Base-by-base conservation (phyloP, 2,329 filamentous ascomycete genomes). In the Clarireedia monteithiana region DNA sequence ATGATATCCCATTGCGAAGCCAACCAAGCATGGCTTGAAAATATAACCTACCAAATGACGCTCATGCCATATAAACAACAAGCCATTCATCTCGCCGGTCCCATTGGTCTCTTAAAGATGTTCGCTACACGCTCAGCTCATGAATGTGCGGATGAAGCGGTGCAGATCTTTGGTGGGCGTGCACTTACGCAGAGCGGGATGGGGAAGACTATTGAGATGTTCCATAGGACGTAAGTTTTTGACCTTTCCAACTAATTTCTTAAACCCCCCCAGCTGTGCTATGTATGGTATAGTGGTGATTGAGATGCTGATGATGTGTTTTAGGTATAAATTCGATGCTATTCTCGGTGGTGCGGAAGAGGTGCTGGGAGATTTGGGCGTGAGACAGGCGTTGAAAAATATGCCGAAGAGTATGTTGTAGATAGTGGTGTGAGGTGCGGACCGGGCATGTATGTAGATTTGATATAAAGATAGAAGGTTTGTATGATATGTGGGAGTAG, bases 381-480 rank as follows among this genome's bases (percentile, higher is more conserved):
- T 95, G 1, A 78, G 89, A 61, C 89, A 95, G 73, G 90, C 89
- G 23, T 84, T 94, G 77, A 88, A 85, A 71, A 80, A 82, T 62
- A 91, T 95, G 77, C 90, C 90, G 30, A 92, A 92, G 74, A 82
- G 87, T 26, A 90, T 88, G 79, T 69, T 95, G 70, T 94, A 83
- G 17, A 45, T 34, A 10, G 5, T 34, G 30, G 27, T 2, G 10
- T 7, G 5, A 34, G 30, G 10, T 14, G 30, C 12, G 3, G 10
- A 34, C 9, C 9, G 4, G 12, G 30, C 14, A 3, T 4, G 30
- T 20, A 20, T 20, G 20, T 20, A 20, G 20, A 20, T 20, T 20
- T 20, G 20, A 20, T 20, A 20, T 20, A 20, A 20, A 20, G 30
- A 34, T 14, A 34, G 30, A 4, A 12, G 30, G 10, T 12, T 14